These are phyloP conservation scores for Starmerella bombi DNA, from an alignment of 805 yeast species.

Conservation along the genomic window DNA sequence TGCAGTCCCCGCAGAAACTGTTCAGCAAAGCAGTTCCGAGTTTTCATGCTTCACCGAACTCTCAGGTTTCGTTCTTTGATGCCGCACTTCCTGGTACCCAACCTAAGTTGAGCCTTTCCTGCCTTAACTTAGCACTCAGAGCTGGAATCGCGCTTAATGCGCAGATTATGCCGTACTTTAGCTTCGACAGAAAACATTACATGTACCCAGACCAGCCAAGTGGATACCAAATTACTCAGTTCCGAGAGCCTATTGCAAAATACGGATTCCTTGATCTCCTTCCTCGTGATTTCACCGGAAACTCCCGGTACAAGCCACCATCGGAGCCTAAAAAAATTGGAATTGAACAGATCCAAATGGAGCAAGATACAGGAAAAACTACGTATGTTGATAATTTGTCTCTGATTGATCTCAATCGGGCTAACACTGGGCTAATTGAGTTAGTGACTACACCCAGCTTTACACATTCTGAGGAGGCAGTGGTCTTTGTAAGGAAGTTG, in stretches of 20 bases:
- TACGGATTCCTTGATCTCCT: constrained; percentile 46
- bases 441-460: constrained; percentile 87
- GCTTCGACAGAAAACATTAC: constrained; percentile 89
- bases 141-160: constrained; percentile 62
- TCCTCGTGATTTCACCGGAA: constrained; percentile 36
- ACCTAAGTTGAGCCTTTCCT: constrained; percentile 66
- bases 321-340: constrained; percentile 34
- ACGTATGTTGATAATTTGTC: constrained; percentile 36
- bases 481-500: constrained; percentile 66
- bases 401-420: constrained; percentile 66
- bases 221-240: constrained; percentile 93
- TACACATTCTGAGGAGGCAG: constrained; percentile 49
- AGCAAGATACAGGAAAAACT: constrained; percentile 88
- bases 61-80: constrained; percentile 65
- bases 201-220: constrained; percentile 93
- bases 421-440: constrained; percentile 78
- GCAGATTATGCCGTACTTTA: constrained; percentile 40
- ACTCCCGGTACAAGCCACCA: constrained; percentile 19
- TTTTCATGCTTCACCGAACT: constrained; percentile 44
- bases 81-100: constrained; percentile 86
- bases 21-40: constrained; percentile 41
- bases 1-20: constrained; percentile 58
- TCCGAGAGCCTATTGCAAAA: constrained; percentile 61
- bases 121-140: constrained; percentile 52
- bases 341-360: constrained; percentile 75